A percentile compares a stretch with the other conserved stretches of the same genome.
Conservation (phyloP, 129 eudicot species). For the Flaveria ramosissima region DNA sequence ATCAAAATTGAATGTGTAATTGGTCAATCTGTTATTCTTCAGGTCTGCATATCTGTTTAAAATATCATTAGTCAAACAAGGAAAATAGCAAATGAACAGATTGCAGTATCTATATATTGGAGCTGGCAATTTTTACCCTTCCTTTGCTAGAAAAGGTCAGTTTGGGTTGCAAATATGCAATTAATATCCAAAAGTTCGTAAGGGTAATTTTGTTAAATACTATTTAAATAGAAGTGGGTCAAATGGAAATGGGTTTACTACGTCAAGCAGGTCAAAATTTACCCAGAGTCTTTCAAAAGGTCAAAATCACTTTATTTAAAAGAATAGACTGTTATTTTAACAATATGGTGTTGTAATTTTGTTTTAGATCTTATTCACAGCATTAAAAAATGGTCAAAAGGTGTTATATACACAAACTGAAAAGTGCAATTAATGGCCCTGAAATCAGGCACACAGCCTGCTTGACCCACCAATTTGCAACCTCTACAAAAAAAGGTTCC, state of each 20-base stretch:
- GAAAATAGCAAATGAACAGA: constrained; percentile 3
- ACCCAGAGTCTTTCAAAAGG: neutral
- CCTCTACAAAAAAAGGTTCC: neutral
- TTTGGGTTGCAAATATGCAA: neutral
- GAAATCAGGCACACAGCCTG: neutral
- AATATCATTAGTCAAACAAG: constrained; percentile 17
- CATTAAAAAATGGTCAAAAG: neutral
- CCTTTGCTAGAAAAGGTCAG: neutral
- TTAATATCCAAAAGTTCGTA: neutral
- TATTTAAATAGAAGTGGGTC: neutral
- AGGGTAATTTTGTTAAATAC: too few species aligned
- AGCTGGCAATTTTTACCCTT: neutral
- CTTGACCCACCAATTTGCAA: constrained; percentile 3
- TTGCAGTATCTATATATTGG: neutral
- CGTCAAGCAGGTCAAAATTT: constrained; percentile 1
- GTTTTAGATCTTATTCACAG: neutral
- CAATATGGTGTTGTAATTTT: neutral
- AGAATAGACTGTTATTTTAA: neutral
- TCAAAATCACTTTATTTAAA: neutral
- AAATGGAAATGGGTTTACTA: neutral
- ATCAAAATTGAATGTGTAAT: constrained; percentile 86
- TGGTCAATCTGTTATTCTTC: constrained; percentile 93
- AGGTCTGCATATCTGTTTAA: constrained; percentile 86
- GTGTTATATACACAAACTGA: too few species aligned
- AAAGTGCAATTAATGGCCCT: too few species aligned